Evolutionary conservation across 2,329 filamentous ascomycete species (phyloP), one percentile per base, ranked within the genome.

Genomic region (Lachnellula hyalina): DNA sequence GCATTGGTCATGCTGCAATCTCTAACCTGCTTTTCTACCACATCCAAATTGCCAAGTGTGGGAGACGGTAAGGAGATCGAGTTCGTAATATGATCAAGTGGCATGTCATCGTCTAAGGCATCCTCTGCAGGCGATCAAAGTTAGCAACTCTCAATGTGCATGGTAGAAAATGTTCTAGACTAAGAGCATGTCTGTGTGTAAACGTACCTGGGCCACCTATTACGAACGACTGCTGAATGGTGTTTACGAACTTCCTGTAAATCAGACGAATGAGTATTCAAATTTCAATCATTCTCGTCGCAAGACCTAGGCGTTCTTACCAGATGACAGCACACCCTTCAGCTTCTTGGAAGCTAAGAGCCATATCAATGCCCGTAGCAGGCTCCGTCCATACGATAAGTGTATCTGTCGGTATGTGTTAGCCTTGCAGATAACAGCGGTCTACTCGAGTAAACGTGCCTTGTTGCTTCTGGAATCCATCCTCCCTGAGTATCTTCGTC

Each of bases 381-480:
- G 85, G 83, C 70, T 97, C 94, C 40, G 93, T 96, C 94, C 94
- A 99, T 58, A 99, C 92, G 59, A 99, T 97, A 58, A 99, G 82
- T 3, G 94, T 99, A 72, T 97, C 93, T 95, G 52, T 48, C 4
- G 68, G 62, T 59, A 19, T 32, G 25, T 56, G 59, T 63, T 60
- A 67, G 60, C 61, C 21, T 15, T 23, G 23, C 23, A 15, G 12
- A 23, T 7, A 58, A 61, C 58, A 54, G 47, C 55, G 63, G 63
- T 55, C 32, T 47, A 57, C 38, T 19, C 40, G 48, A 45, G 46
- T 40, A 35, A 47, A 70, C 76, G 66, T 81, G 87, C 90, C 90
- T 86, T 97, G 93, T 73, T 99, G 94, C 74, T 96, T 96, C 74
- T 97, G 92, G 70, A 97, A 97, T 56, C 89, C 89, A 82, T 97